These are phyloP conservation scores for Aspergillus carlsbadensis DNA, from an alignment of 495 filamentous ascomycete genomes.

Conservation along the genomic window DNA sequence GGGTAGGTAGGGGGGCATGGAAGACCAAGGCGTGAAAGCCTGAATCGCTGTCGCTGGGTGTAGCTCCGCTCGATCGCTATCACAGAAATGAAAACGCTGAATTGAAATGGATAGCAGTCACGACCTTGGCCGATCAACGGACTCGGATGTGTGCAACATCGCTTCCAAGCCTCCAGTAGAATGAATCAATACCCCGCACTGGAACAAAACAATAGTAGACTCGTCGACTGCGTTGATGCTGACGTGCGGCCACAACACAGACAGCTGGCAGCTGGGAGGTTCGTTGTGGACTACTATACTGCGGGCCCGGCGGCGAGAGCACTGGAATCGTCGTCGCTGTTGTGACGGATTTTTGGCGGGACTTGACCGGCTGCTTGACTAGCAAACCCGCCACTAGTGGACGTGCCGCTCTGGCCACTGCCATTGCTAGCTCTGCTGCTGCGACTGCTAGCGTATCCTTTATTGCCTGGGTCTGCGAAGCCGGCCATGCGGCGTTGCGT, in stretches of 20 bases:
- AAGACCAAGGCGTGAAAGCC: background rate
- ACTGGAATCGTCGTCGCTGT: background rate
- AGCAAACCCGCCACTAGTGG: constrained; percentile 19
- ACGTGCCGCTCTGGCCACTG: constrained; percentile 31
- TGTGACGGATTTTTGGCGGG: background rate
- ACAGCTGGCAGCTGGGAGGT: background rate
- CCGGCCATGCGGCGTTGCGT: constrained; percentile 45
- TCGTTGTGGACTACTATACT: background rate
- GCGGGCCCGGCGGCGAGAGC: background rate
- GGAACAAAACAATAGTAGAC: background rate
- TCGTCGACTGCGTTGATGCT: background rate
- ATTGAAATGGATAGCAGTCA: background rate
- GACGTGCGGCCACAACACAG: no score
- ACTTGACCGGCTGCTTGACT: constrained; percentile 20
- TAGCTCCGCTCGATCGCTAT: background rate
- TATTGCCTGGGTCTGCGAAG: constrained; percentile 32
- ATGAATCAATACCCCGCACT: background rate
- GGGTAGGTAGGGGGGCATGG: background rate
- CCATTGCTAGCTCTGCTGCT: constrained; percentile 36
- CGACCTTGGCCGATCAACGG: background rate
- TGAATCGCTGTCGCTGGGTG: background rate
- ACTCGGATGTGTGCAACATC: background rate
- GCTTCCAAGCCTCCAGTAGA: background rate
- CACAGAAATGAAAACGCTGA: background rate
- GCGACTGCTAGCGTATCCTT: constrained; percentile 22